phyloP scores from a whole-genome alignment of 306 rosid species.

The Castanea sativa region DNA sequence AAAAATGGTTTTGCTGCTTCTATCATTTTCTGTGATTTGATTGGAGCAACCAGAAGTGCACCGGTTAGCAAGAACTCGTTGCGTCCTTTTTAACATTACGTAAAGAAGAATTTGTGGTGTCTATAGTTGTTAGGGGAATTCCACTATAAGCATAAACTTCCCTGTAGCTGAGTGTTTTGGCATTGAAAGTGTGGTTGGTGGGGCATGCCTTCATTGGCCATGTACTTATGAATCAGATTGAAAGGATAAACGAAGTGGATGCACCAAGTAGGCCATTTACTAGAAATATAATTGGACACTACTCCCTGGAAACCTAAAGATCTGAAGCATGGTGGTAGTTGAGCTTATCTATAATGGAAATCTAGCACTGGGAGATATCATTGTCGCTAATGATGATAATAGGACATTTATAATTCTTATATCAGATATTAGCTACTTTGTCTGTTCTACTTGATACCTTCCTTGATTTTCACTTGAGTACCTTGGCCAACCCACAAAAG shows the following conservation, averaged over 20 bases:
- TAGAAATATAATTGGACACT: slow-evolving; percentile 28
- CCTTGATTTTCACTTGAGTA: background rate
- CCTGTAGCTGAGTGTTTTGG: slow-evolving; percentile 13
- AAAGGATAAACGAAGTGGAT: slow-evolving; percentile 38
- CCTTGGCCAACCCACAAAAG: background rate
- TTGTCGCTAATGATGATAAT: slow-evolving; percentile 15
- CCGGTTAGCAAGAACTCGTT: background rate
- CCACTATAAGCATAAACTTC: slow-evolving; percentile 27
- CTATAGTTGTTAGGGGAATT: slow-evolving; percentile 9
- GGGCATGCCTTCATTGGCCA: slow-evolving; percentile 26
- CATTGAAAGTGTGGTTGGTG: slow-evolving; percentile 32
- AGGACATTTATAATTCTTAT: slow-evolving; percentile 2
- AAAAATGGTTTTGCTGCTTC: background rate
- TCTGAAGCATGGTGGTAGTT: background rate
- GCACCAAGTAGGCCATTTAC: slow-evolving; percentile 23
- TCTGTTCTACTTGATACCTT: slow-evolving; percentile 11
- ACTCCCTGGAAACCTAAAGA: background rate
- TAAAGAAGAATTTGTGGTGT: slow-evolving; percentile 6
- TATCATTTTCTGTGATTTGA: slow-evolving; percentile 4
- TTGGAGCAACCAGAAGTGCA: slow-evolving; percentile 4
- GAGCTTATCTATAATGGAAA: background rate
- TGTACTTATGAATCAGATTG: slow-evolving; percentile 26
- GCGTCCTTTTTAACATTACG: background rate
- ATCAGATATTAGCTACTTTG: background rate
- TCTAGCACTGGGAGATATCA: slow-evolving; percentile 16